phyloP scores from a whole-genome alignment of 768 basidiomycete species.

The Melanogaster broomeanus region DNA sequence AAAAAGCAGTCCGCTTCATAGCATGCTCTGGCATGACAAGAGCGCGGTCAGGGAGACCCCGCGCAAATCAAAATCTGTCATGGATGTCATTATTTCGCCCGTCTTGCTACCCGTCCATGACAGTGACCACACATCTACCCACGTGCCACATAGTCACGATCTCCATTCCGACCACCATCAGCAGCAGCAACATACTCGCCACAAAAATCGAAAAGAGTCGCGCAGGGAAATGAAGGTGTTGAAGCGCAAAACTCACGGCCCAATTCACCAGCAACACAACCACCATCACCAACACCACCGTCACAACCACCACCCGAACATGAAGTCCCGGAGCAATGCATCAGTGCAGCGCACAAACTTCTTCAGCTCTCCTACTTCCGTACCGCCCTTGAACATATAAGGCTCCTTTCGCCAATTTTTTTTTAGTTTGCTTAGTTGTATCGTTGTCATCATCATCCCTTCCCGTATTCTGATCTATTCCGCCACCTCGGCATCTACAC shows the following conservation, averaged over 20 bases:
- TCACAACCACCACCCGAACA: conserved; percentile 64
- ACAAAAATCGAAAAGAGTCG: conserved; percentile 64
- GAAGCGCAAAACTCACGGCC: conserved; percentile 57
- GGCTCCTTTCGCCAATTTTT: not conserved
- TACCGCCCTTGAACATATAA: conserved; percentile 31
- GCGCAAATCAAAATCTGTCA: conserved; percentile 32
- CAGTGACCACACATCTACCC: conserved; percentile 58
- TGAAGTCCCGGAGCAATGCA: conserved; percentile 55
- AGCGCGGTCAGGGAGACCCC: conserved; percentile 17
- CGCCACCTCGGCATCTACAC: conserved; percentile 13
- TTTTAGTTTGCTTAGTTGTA: conserved; percentile 15
- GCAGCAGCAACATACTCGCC: conserved; percentile 35
- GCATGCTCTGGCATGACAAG: conserved; percentile 53
- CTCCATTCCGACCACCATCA: conserved; percentile 40
- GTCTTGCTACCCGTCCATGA: conserved; percentile 52
- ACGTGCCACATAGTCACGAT: conserved; percentile 32
- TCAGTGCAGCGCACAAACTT: conserved; percentile 52
- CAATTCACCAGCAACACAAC: conserved; percentile 38
- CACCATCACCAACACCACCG: conserved; percentile 50
- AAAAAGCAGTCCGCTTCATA: conserved; percentile 55
- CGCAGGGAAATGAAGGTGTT: conserved; percentile 67
- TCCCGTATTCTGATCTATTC: conserved; percentile 4
- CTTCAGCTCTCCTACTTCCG: conserved; percentile 36
- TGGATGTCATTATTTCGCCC: conserved; percentile 48
- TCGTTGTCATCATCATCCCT: conserved; percentile 7